Evolutionary conservation across 805 yeast species (phyloP).

Genomic region (Candida argentea): DNA sequence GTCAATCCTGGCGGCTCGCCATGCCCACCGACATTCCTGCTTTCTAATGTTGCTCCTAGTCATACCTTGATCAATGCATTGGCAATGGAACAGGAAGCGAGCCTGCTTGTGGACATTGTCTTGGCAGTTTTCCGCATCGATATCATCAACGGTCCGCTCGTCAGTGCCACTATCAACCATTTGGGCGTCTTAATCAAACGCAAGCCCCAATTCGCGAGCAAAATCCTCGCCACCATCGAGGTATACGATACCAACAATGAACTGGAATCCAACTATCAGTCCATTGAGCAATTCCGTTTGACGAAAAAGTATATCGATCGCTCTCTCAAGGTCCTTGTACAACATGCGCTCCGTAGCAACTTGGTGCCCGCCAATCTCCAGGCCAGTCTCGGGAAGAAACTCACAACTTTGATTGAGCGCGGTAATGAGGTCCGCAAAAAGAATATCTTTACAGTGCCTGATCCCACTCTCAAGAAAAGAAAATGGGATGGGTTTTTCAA

Average conservation of each 20-base stretch:
- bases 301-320: constrained; percentile 57
- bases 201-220: constrained; percentile 51
- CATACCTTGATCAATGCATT: constrained; percentile 57
- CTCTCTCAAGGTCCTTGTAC: constrained; percentile 34
- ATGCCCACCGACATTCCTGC: constrained; percentile 28
- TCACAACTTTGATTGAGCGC: constrained; percentile 19
- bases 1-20: constrained; percentile 4
- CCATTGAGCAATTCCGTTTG: constrained; percentile 39
- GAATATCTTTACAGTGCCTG: constrained; percentile 23
- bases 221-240: constrained; percentile 49
- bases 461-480: constrained; percentile 22
- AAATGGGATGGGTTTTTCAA: constrained; percentile 34
- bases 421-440: constrained; percentile 34
- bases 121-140: constrained; percentile 47
- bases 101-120: constrained; percentile 55
- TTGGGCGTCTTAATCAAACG: constrained; percentile 52
- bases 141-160: constrained; percentile 40
- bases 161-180: constrained; percentile 61
- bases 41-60: constrained; percentile 38
- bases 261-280: constrained; percentile 39
- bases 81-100: constrained; percentile 58
- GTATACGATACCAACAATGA: constrained; percentile 51
- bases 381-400: constrained; percentile 16
- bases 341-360: constrained; percentile 26
- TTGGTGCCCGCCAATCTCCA: constrained; percentile 26